These are phyloP conservation scores for Candida caryicola DNA, from an alignment of 805 yeast species.

Conservation along the genomic window DNA sequence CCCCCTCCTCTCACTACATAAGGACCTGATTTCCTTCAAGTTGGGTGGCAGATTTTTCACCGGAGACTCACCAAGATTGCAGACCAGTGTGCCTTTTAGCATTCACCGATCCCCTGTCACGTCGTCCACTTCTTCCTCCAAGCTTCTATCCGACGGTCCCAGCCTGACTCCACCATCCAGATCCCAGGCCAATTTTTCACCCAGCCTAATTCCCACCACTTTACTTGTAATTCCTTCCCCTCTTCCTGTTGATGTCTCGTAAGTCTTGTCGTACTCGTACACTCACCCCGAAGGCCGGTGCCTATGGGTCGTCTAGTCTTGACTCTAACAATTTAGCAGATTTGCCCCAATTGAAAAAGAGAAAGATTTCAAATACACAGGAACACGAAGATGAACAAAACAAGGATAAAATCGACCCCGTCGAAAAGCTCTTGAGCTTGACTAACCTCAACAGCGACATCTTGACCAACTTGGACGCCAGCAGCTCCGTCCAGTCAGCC, in stretches of 20 bases:
- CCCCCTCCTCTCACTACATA: not conserved
- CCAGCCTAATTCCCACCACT: not conserved
- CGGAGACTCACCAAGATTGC: too few relatives aligned
- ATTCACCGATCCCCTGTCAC: too few relatives aligned
- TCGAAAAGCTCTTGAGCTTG: conserved; percentile 38
- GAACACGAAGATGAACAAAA: conserved; percentile 11
- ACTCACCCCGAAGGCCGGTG: conserved; percentile 19
- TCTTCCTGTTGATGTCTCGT: conserved; percentile 16
- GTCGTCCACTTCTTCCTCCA: too few relatives aligned
- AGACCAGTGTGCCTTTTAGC: too few relatives aligned
- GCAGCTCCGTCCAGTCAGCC: conserved; percentile 1
- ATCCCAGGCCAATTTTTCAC: conserved; percentile 5
- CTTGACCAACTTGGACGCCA: conserved; percentile 24
- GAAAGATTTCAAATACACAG: conserved; percentile 2
- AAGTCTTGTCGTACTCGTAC: conserved; percentile 31
- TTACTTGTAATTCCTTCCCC: not conserved
- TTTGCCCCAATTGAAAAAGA: not conserved
- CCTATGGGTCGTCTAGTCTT: conserved; percentile 9
- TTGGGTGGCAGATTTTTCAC: too few relatives aligned
- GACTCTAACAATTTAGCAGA: not conserved
- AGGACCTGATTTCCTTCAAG: too few relatives aligned
- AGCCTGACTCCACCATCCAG: too few relatives aligned
- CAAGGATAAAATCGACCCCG: conserved; percentile 41
- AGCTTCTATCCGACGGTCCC: too few relatives aligned
- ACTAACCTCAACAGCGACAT: conserved; percentile 31